phyloP scores from a whole-genome alignment of 805 yeast genomes.

The Pichia manshurica region DNA sequence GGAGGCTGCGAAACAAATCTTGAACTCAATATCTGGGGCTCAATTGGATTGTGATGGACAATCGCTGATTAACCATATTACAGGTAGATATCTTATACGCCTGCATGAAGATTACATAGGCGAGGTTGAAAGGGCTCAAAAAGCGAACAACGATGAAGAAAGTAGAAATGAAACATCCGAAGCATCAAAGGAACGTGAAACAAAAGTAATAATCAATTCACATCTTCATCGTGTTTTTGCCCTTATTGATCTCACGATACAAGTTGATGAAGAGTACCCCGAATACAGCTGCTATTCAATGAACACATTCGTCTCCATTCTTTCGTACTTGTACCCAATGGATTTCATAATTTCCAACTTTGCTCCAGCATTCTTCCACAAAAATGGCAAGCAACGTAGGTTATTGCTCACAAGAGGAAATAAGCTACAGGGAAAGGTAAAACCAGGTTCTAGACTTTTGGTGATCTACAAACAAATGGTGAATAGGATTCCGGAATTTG shows the following conservation, averaged over 20 bases:
- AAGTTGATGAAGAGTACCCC: conserved; percentile 13
- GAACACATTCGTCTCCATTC: conserved; percentile 24
- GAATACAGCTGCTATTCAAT: conserved; percentile 18
- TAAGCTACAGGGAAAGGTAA: conserved; percentile 25
- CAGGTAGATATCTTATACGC: conserved; percentile 1
- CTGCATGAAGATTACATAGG: neutral
- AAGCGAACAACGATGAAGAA: neutral
- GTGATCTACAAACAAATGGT: conserved; percentile 26
- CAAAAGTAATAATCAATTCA: neutral
- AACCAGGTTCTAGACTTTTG: conserved; percentile 30
- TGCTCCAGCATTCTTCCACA: conserved; percentile 19
- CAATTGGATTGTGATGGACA: neutral
- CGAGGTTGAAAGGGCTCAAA: neutral
- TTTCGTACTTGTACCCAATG: conserved; percentile 19
- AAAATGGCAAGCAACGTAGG: conserved; percentile 14
- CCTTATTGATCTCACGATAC: conserved; percentile 23
- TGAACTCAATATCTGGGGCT: neutral
- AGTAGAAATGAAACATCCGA: neutral
- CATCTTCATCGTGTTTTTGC: conserved; percentile 13
- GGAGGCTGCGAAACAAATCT: neutral
- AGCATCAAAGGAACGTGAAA: neutral
- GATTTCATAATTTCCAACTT: conserved; percentile 21
- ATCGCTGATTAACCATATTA: neutral
- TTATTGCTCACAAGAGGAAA: conserved; percentile 22
- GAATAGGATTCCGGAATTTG: conserved; percentile 18